Conservation (phyloP, 805 yeast genomes). For the Nakazawaea pomicola region DNA sequence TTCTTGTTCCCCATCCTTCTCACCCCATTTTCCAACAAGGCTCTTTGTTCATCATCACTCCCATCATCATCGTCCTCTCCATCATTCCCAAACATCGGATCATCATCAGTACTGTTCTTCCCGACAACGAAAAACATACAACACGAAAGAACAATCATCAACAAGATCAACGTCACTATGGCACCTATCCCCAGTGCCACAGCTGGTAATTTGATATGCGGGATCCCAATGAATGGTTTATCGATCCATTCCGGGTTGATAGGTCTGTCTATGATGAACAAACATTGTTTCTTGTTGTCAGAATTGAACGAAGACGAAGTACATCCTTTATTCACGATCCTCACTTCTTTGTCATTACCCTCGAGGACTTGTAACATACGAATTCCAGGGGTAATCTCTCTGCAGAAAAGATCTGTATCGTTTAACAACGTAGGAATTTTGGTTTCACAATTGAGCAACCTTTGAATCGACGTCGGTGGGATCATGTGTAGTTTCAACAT, state of each 20-base stretch:
- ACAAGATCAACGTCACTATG: conserved; percentile 49
- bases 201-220: conserved; percentile 60
- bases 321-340: conserved; percentile 59
- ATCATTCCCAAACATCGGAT: not conserved
- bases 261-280: conserved; percentile 64
- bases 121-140: conserved; percentile 31
- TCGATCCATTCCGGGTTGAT: conserved; percentile 62
- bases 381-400: conserved; percentile 33
- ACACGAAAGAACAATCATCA: conserved; percentile 28
- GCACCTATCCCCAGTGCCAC: conserved; percentile 67
- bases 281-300: conserved; percentile 39
- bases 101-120: conserved; percentile 14
- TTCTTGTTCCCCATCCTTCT: not conserved
- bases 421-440: conserved; percentile 39
- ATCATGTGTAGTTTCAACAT: conserved; percentile 67
- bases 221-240: conserved; percentile 29
- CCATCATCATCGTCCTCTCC: not conserved
- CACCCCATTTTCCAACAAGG: not conserved
- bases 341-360: conserved; percentile 52
- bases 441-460: conserved; percentile 43
- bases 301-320: conserved; percentile 28
- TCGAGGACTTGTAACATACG: conserved; percentile 36
- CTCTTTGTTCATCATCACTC: conserved; percentile 3
- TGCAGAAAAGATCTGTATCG: conserved; percentile 38
- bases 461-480: conserved; percentile 47